Evolutionary conservation across 2,329 filamentous ascomycete genomes (phyloP), one percentile per base, ranked within the genome.

Genomic region (Monosporascus sp.): DNA sequence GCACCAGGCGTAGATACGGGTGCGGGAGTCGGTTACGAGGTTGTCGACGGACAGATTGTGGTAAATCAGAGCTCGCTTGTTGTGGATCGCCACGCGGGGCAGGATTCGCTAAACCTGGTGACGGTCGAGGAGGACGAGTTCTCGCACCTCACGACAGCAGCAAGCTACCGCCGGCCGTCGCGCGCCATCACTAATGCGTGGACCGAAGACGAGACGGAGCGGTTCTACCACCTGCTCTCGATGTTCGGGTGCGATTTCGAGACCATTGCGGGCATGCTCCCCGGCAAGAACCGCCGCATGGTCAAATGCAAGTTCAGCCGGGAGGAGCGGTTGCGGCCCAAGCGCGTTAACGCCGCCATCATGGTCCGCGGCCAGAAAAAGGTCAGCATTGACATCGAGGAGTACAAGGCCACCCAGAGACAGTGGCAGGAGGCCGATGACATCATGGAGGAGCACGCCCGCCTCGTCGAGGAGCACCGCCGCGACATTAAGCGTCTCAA

Each of bases 161-260:
- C 79, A 50, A 87, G 86, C 11, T 91, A 85, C 70, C 77, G 81
- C 66, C 76, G 61, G 73, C 74, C 24, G 75, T 86, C 64, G 86
- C 88, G 65, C 72, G 84, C 65, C 73, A 80, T 53, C 76, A 50
- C 81, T 26, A 84, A 87, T 59, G 76, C 80, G 35, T 95, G 90
- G 90, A 82, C 78, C 49, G 77, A 81, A n/a, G 79, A 82, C 14
- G 81, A 86, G 55, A 93, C 87, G 3, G 85, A 88, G 52, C 76
- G 82, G 45, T 94, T 94, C 72, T 94, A 91, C 74, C 80, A 85
- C 28, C 86, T 84, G 1, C 76, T 95, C 2, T 74, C 78, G 53
- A 88, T 87, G 78, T 92, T 91, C 64, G 90, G 90, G 52, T 93
- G 88, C 1, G 89, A 93, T 66, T 95, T 94, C 65, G 80, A 86